phyloP scores from a whole-genome alignment of 768 basidiomycete species.

The Paxillus ammoniavirescens region DNA sequence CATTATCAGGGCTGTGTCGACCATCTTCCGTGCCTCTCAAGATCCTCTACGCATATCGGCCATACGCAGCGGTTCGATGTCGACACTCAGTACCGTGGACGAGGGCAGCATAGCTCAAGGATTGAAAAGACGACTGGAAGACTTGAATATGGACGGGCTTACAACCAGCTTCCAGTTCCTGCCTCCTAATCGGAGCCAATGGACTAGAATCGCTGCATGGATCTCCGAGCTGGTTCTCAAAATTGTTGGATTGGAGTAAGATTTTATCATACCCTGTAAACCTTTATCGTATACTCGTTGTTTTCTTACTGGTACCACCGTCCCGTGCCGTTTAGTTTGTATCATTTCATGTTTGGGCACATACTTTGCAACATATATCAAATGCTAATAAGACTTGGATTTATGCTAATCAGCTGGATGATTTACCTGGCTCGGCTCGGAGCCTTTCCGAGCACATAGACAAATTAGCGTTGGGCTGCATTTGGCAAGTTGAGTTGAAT shows the following conservation, averaged over 20 bases:
- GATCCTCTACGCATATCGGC: constrained; percentile 45
- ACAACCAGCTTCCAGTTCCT: constrained; percentile 73
- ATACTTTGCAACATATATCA: constrained; percentile 6
- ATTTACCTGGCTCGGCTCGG: too few relatives aligned
- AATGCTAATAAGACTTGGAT: constrained; percentile 2
- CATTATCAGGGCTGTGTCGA: constrained; percentile 71
- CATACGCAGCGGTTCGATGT: constrained; percentile 51
- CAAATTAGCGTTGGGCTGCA: too few relatives aligned
- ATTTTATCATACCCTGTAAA: background rate
- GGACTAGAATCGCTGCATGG: constrained; percentile 71
- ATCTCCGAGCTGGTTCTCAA: constrained; percentile 60
- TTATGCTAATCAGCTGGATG: background rate
- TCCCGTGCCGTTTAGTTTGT: constrained; percentile 1
- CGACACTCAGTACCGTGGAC: constrained; percentile 63
- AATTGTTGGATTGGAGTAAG: constrained; percentile 42
- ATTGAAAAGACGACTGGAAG: constrained; percentile 58
- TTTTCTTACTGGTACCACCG: background rate
- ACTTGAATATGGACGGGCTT: constrained; percentile 71
- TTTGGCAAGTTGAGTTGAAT: too few relatives aligned
- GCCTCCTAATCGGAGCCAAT: constrained; percentile 49
- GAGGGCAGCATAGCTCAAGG: constrained; percentile 44
- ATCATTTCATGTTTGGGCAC: background rate
- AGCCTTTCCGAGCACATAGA: too few relatives aligned
- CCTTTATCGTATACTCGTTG: background rate
- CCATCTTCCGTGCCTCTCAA: constrained; percentile 68